Percentiles rank a stretch among this genome's conserved stretches.
Conservation (phyloP, 306 rosid species). For the Ziziphus jujuba region DNA sequence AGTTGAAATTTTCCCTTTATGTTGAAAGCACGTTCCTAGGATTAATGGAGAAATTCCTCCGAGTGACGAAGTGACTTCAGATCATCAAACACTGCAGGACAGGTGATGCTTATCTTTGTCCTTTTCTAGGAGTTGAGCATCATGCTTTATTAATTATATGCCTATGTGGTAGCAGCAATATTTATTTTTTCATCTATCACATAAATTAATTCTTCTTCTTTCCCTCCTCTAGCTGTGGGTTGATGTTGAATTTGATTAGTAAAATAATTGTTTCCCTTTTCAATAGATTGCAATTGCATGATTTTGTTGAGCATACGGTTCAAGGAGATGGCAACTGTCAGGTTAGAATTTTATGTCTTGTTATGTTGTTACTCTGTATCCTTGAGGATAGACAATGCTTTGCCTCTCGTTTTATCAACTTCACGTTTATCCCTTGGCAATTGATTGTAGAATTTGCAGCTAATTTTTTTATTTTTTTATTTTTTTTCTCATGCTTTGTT, state of each 20-base stretch:
- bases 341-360: slow-evolving; percentile 45
- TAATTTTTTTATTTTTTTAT: too few relatives aligned
- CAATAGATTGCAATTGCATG: slow-evolving; percentile 65
- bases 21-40: slow-evolving; percentile 79
- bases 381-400: slow-evolving; percentile 3
- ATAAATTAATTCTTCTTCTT: too few relatives aligned
- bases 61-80: slow-evolving; percentile 80
- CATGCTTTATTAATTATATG: neutral
- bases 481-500: slow-evolving; percentile 13
- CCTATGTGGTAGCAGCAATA: neutral
- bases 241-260: slow-evolving; percentile 12
- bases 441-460: slow-evolving; percentile 4
- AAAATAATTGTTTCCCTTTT: slow-evolving; percentile 21
- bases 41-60: slow-evolving; percentile 95
- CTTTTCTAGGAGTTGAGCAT: slow-evolving; percentile 3
- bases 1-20: slow-evolving; percentile 2
- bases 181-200: slow-evolving; percentile 4
- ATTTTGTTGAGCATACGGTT: slow-evolving; percentile 61
- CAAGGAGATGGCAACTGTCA: slow-evolving; percentile 94
- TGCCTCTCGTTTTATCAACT: slow-evolving; percentile 9
- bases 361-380: slow-evolving; percentile 11
- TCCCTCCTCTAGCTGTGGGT: neutral
- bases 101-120: slow-evolving; percentile 47
- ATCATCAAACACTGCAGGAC: slow-evolving; percentile 84
- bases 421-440: slow-evolving; percentile 2